These are phyloP conservation scores for Blumeria hordei DNA, from an alignment of 2,329 filamentous ascomycete species.

Conservation along the genomic window DNA sequence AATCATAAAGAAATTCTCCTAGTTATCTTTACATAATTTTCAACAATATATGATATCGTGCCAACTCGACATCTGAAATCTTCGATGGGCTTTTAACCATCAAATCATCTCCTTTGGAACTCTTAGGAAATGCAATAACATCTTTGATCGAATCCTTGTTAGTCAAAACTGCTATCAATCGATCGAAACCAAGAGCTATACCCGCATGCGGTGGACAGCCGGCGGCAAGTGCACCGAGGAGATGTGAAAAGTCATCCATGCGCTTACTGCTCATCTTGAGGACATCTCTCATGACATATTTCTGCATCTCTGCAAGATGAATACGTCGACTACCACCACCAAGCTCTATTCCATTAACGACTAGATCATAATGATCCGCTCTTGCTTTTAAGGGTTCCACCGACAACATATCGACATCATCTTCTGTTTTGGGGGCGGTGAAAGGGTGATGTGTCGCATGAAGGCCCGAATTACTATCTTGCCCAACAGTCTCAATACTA, in stretches of 20 bases:
- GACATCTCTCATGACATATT: slow-evolving; percentile 63
- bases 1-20: too few relatives aligned
- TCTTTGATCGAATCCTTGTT: slow-evolving; percentile 59
- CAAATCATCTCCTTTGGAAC: slow-evolving; percentile 64
- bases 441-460: slow-evolving; percentile 88
- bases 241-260: slow-evolving; percentile 60
- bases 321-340: slow-evolving; percentile 87
- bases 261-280: slow-evolving; percentile 36
- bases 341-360: slow-evolving; percentile 84
- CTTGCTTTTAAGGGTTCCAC: slow-evolving; percentile 45
- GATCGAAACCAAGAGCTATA: slow-evolving; percentile 78
- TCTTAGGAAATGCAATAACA: slow-evolving; percentile 95
- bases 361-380: slow-evolving; percentile 86
- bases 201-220: slow-evolving; percentile 92
- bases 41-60: slow-evolving; percentile 7
- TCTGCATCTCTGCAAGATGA: slow-evolving; percentile 60
- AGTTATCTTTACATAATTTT: background rate
- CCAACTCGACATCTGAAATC: slow-evolving; percentile 29
- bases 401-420: slow-evolving; percentile 51
- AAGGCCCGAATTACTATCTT: slow-evolving; percentile 60
- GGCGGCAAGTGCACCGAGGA: slow-evolving; percentile 56
- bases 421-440: slow-evolving; percentile 52
- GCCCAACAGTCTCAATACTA: slow-evolving; percentile 29
- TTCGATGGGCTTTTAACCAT: slow-evolving; percentile 55
- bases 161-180: slow-evolving; percentile 58